phyloP scores from a whole-genome alignment of 495 filamentous ascomycete species.

The Achaetomiella virescens region DNA sequence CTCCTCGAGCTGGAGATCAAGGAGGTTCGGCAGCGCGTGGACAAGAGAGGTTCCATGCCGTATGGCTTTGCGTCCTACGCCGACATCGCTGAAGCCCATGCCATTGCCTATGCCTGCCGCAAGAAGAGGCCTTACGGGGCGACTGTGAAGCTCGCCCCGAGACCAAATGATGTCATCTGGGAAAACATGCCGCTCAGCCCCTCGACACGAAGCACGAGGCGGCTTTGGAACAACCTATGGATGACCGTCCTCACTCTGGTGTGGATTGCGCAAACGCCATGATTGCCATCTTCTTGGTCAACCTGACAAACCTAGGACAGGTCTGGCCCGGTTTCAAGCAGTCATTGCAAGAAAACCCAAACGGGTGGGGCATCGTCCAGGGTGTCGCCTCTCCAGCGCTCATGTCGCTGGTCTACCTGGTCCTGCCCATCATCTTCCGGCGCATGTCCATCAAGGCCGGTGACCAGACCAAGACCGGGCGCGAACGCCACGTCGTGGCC shows the following conservation, averaged over 20 bases:
- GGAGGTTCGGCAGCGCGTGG: constrained; percentile 70
- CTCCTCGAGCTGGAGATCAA: constrained; percentile 78
- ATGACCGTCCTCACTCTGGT: constrained; percentile 71
- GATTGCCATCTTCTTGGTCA: constrained; percentile 88
- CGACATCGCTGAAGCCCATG: constrained; percentile 79
- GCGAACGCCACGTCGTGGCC: constrained; percentile 85
- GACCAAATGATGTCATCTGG: constrained; percentile 93
- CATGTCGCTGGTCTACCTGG: constrained; percentile 80
- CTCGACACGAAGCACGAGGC: constrained; percentile 59
- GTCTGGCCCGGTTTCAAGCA: constrained; percentile 74
- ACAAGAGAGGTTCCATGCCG: constrained; percentile 78
- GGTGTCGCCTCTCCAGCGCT: constrained; percentile 91
- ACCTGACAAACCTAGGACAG: constrained; percentile 67
- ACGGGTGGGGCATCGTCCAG: constrained; percentile 79
- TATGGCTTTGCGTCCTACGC: constrained; percentile 95
- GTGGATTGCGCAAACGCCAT: constrained; percentile 93
- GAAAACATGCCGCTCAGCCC: constrained; percentile 74
- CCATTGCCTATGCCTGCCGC: constrained; percentile 72
- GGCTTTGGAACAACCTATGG: constrained; percentile 76
- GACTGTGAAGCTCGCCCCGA: constrained; percentile 69
- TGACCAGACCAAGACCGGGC: constrained; percentile 82
- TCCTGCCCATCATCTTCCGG: constrained; percentile 87
- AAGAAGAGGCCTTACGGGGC: constrained; percentile 79
- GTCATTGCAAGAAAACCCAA: constrained; percentile 53
- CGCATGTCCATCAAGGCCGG: constrained; percentile 70